These are phyloP conservation scores for Crithidia bombi DNA, from an alignment of 208 protist species.

Conservation along the genomic window DNA sequence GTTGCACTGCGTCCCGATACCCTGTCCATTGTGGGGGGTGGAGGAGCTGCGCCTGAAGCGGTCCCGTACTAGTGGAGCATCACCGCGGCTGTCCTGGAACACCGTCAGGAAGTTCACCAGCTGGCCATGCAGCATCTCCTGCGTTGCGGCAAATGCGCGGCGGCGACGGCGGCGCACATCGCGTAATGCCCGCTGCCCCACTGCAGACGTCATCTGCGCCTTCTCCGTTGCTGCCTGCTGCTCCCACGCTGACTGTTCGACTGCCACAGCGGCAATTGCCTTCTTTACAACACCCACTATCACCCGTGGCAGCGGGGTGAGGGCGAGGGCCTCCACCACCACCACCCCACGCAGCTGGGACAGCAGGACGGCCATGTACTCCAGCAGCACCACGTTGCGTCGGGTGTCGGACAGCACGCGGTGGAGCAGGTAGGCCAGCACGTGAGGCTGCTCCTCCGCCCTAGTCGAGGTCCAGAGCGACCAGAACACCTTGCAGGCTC, in stretches of 20 bases:
- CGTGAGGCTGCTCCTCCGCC: slow-evolving; percentile 6
- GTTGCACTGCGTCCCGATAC: slow-evolving; percentile 32
- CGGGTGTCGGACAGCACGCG: slow-evolving; percentile 51
- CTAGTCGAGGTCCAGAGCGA: slow-evolving; percentile 37
- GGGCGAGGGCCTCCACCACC: slow-evolving; percentile 42
- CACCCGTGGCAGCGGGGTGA: slow-evolving; percentile 33
- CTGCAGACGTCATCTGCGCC: neutral
- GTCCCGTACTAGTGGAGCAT: slow-evolving; percentile 26
- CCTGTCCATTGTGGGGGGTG: slow-evolving; percentile 17
- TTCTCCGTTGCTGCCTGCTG: neutral
- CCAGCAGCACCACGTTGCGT: slow-evolving; percentile 53
- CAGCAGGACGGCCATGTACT: slow-evolving; percentile 70
- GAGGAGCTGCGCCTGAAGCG: slow-evolving; percentile 11
- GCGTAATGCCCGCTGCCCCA: neutral
- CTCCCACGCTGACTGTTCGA: slow-evolving; percentile 25
- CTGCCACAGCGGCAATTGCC: slow-evolving; percentile 26
- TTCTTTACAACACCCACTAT: slow-evolving; percentile 29
- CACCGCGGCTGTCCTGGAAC: slow-evolving; percentile 29
- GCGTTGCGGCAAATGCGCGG: slow-evolving; percentile 17
- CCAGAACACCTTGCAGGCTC: slow-evolving; percentile 58
- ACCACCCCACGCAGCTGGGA: slow-evolving; percentile 48
- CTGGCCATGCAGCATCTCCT: slow-evolving; percentile 33
- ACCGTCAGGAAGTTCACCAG: slow-evolving; percentile 33
- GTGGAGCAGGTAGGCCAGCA: slow-evolving; percentile 54
- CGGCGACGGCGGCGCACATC: slow-evolving; percentile 21